These are phyloP conservation scores for Prillingera fragicola DNA, from an alignment of 1,284 basidiomycete species.

Conservation along the genomic window DNA sequence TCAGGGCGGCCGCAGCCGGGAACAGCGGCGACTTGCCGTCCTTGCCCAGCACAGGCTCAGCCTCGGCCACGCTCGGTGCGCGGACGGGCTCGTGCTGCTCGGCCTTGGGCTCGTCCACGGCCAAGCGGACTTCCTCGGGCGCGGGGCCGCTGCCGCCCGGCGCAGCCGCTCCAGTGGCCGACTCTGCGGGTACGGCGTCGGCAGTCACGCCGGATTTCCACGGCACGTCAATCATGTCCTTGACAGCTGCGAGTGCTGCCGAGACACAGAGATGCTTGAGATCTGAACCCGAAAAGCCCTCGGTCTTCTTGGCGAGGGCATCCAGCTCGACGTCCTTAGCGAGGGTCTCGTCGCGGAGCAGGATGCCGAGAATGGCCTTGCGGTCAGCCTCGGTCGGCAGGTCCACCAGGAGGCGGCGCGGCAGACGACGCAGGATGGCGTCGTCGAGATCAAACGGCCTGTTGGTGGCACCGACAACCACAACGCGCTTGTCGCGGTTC, in stretches of 20 bases:
- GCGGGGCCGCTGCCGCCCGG: neutral
- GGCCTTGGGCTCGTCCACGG: neutral
- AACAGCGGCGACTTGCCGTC: slow-evolving; percentile 2
- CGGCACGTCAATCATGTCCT: slow-evolving; percentile 71
- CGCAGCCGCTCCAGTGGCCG: neutral
- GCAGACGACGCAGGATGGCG: slow-evolving; percentile 68
- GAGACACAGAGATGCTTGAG: slow-evolving; percentile 85
- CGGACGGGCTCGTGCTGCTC: slow-evolving; percentile 5
- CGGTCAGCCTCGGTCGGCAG: slow-evolving; percentile 75
- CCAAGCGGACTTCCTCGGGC: slow-evolving; percentile 7
- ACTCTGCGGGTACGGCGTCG: neutral
- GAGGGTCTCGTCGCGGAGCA: slow-evolving; percentile 70
- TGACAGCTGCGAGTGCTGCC: slow-evolving; percentile 79
- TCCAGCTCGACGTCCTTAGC: slow-evolving; percentile 62
- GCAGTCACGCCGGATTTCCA: slow-evolving; percentile 52
- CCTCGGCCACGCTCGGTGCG: slow-evolving; percentile 1
- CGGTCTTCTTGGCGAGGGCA: slow-evolving; percentile 65
- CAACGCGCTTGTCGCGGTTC: slow-evolving; percentile 71
- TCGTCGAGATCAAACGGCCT: slow-evolving; percentile 51
- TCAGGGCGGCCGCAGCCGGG: too few relatives aligned
- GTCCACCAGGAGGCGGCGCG: slow-evolving; percentile 75
- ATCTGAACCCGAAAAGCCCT: slow-evolving; percentile 86
- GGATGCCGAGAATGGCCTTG: slow-evolving; percentile 74
- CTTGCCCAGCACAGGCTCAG: neutral
- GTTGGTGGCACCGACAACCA: slow-evolving; percentile 94